Percentiles rank a stretch among this genome's conserved stretches.
Conservation (phyloP, 345 rosid species). For the Eucalyptus regnans region DNA sequence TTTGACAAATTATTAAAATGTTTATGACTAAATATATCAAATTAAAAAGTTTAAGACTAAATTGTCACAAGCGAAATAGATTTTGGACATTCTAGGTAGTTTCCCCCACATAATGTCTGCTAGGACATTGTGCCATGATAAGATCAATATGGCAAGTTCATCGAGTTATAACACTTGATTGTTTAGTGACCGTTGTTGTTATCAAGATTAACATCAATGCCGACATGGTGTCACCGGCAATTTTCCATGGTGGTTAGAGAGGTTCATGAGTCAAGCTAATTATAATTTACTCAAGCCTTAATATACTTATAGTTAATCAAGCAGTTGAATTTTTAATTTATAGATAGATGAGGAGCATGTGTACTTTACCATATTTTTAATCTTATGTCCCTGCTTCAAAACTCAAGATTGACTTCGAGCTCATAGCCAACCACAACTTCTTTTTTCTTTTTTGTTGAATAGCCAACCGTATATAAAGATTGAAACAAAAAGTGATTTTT, state of each 20-base stretch:
- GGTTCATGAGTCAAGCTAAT: background rate
- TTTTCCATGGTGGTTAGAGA: background rate
- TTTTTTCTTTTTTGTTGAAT: too few species aligned
- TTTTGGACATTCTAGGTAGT: background rate
- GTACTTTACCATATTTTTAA: background rate
- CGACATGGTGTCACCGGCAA: background rate
- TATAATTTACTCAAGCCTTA: background rate
- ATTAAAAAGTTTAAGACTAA: too few species aligned
- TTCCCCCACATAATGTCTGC: background rate
- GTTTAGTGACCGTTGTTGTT: background rate
- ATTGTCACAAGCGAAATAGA: background rate
- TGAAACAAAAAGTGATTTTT: background rate
- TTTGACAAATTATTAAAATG: background rate
- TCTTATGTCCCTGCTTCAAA: background rate
- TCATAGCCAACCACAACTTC: background rate
- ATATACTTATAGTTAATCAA: background rate
- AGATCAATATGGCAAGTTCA: background rate
- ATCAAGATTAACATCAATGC: background rate
- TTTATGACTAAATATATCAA: background rate
- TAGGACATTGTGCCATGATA: background rate
- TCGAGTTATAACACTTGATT: background rate
- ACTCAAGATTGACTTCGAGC: background rate
- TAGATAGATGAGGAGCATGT: background rate
- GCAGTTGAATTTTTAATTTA: background rate
- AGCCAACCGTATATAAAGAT: background rate